Evolutionary conservation across 352 stramenopile species (phyloP).

Genomic region (Globisporangium rhizosaccharum): DNA sequence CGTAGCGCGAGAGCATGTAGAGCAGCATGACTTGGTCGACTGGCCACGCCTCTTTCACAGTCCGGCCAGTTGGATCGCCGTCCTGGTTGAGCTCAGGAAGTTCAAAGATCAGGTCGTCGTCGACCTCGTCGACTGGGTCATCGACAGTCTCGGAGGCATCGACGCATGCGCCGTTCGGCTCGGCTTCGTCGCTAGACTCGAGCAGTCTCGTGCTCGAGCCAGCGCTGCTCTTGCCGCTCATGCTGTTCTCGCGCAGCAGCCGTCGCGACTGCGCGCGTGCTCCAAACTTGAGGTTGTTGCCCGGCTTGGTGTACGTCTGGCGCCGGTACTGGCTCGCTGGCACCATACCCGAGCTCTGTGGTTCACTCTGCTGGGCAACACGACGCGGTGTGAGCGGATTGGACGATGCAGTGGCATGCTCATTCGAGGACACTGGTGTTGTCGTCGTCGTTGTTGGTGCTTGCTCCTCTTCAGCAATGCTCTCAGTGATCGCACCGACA

Average conservation of each 20-base stretch:
- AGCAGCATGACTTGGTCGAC: slow-evolving; percentile 71
- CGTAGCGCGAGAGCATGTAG: slow-evolving; percentile 95
- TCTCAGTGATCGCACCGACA: background rate
- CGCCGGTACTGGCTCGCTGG: background rate
- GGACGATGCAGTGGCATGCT: background rate
- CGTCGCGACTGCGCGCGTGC: background rate
- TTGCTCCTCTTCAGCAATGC: background rate
- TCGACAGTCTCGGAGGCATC: background rate
- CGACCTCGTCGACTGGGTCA: slow-evolving; percentile 2
- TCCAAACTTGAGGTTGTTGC: slow-evolving; percentile 3
- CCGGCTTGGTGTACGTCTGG: slow-evolving; percentile 1
- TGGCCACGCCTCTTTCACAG: slow-evolving; percentile 49
- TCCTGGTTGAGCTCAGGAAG: slow-evolving; percentile 46
- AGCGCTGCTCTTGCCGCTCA: background rate
- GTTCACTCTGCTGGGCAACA: background rate
- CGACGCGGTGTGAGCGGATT: background rate
- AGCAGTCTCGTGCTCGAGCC: background rate
- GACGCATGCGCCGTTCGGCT: background rate
- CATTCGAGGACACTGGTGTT: background rate
- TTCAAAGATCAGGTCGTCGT: slow-evolving; percentile 45
- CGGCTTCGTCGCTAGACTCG: background rate
- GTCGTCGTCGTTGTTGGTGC: background rate
- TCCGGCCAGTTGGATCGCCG: slow-evolving; percentile 30
- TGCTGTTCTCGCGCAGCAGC: background rate
- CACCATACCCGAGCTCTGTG: slow-evolving; percentile 1